Conservation (phyloP, 2,329 filamentous ascomycete genomes). For the Penicillium fuscoglaucum region DNA sequence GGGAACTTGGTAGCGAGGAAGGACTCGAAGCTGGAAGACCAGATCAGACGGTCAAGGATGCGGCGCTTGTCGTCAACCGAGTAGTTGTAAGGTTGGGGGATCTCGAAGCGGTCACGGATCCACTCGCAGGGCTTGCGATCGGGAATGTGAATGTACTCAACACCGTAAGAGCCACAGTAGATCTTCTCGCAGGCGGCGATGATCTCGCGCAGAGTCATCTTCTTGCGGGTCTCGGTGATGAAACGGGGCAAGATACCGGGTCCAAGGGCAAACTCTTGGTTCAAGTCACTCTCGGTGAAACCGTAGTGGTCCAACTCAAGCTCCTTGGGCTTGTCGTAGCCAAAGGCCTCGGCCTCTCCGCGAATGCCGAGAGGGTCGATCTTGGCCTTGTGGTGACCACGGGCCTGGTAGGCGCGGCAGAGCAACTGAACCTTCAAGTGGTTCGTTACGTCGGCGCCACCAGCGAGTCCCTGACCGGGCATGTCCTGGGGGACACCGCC, state of each 20-base stretch:
- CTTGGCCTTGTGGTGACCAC: conserved; percentile 96
- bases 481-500: conserved; percentile 74
- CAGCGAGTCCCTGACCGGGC: conserved; percentile 66
- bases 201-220: conserved; percentile 96
- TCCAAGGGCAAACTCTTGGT: conserved; percentile 86
- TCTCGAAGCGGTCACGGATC: conserved; percentile 92
- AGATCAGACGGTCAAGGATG: conserved; percentile 95
- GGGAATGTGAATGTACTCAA: conserved; percentile 98
- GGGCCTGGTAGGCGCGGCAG: conserved; percentile 94
- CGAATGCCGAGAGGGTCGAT: conserved; percentile 96
- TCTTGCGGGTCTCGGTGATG: conserved; percentile 81
- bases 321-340: conserved; percentile 87
- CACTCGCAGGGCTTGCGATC: conserved; percentile 98
- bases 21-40: conserved; percentile 95
- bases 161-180: conserved; percentile 95
- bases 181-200: conserved; percentile 89
- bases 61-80: conserved; percentile 97
- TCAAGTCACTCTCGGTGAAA: conserved; percentile 91
- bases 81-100: conserved; percentile 94
- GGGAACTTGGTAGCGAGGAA: conserved; percentile 98
- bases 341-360: conserved; percentile 78
- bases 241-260: conserved; percentile 95
- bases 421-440: conserved; percentile 98
- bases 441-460: conserved; percentile 83
- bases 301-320: conserved; percentile 90